Base-by-base conservation (phyloP, 2,329 filamentous ascomycete species). In the Fusarium sp. region DNA sequence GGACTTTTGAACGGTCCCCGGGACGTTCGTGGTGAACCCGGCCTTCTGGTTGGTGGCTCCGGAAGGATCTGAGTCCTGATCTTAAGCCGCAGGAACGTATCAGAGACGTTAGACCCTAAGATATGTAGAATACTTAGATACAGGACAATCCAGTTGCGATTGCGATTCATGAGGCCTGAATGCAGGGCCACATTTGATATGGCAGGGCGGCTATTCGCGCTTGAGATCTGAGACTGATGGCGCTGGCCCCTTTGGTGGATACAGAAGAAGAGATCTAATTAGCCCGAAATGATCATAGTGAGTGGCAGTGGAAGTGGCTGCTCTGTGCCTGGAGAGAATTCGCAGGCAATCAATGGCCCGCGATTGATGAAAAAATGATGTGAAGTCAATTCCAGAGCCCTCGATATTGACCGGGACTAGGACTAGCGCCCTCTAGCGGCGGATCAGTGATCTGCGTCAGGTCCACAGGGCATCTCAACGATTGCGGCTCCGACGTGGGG, bases 401-500 rank as follows among this genome's bases (percentile, higher is more conserved):
- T 32, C 28, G 15, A 21, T 24, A 34, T 51, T 28, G 43, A 43
- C 32, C 34, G 20, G 21, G 46, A 45, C 49, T 64, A 40, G 24
- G 28, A 45, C 53, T 51, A 44, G 30, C 15, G 9, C 21, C 6
- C 26, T 42, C 30, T 63, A 73, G 71, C 60, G 67, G 71, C 71
- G 71, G 71, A 73, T 73, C 71, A 73, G 60, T 59, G 71, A 73
- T 73, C 65, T 69, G 57, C 67, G 48, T 62, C 71, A 67, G 62
- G 43, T 59, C 39, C 39, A 20, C 40, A 52, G 19, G 15, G 12
- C 26, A 28, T 28, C 32, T n/a, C 32, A 65, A 56, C 56, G 61
- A 68, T 68, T 73, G 71, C 71, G 71, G 71, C 60, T 73, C 71
- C 71, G 71, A 73, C 45, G 71, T 73, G 71, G 71, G 68, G 48